A percentile compares a stretch with the other conserved stretches of the same genome.
These are phyloP conservation scores for Ceratobasidium sp. DNA, from an alignment of 1,284 basidiomycete species.

Conservation along the genomic window DNA sequence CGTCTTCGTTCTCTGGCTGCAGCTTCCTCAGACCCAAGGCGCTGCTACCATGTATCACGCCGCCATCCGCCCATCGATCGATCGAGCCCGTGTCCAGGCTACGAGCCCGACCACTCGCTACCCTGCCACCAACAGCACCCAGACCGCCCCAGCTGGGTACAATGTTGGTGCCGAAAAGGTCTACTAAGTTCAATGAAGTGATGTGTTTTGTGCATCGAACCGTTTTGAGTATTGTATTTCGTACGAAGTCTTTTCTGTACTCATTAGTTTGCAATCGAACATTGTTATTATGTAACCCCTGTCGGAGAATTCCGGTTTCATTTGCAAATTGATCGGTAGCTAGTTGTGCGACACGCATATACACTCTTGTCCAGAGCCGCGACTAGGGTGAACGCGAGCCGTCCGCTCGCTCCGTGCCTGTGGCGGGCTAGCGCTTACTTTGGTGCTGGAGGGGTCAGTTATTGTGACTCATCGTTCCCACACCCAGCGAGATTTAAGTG, in stretches of 20 bases:
- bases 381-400: too few species aligned
- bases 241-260: not conserved
- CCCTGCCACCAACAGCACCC: conserved; percentile 51
- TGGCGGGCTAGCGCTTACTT: too few species aligned
- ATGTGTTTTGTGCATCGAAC: not conserved
- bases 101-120: conserved; percentile 41
- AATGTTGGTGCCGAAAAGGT: conserved; percentile 36
- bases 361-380: too few species aligned
- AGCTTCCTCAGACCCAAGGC: conserved; percentile 74
- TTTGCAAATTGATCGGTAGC: too few species aligned
- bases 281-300: too few species aligned
- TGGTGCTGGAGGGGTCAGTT: too few species aligned
- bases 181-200: conserved; percentile 9
- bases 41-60: conserved; percentile 47
- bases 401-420: too few species aligned
- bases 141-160: conserved; percentile 38
- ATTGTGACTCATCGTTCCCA: too few species aligned
- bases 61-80: conserved; percentile 46
- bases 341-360: too few species aligned
- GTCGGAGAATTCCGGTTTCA: too few species aligned
- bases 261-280: conserved; percentile 14
- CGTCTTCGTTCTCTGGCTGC: conserved; percentile 87
- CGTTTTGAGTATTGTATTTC: conserved; percentile 4
- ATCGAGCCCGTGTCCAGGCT: conserved; percentile 41
- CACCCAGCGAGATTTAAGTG: too few species aligned